Evolutionary conservation across 2,329 filamentous ascomycete genomes (phyloP).

Genomic region (Thielaviopsis musarum): DNA sequence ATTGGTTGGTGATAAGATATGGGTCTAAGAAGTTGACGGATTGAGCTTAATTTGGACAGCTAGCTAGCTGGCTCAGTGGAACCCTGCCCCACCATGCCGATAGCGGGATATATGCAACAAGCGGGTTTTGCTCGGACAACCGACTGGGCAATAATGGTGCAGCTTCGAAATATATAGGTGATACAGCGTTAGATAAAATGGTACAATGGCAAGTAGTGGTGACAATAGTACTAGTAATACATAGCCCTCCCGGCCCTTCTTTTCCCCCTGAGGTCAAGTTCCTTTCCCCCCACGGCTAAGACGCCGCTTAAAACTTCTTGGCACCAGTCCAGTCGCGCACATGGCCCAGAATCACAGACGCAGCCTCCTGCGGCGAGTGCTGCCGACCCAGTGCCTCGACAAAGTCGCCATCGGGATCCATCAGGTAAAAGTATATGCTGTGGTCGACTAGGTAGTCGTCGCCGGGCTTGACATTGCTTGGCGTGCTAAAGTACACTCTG

Average conservation of each 20-base stretch:
- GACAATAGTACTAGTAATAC: conserved; percentile 4
- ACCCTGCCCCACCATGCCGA: neutral
- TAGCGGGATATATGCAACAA: conserved; percentile 3
- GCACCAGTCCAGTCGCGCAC: conserved; percentile 44
- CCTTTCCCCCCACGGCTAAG: neutral
- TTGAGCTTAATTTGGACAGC: neutral
- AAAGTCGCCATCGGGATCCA: conserved; percentile 97
- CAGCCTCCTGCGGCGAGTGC: conserved; percentile 75
- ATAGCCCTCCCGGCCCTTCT: neutral
- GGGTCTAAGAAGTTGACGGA: neutral
- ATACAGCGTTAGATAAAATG: neutral
- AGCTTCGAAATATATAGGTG: neutral
- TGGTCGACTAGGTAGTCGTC: conserved; percentile 97
- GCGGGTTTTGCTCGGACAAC: neutral
- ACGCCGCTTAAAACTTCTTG: conserved; percentile 14
- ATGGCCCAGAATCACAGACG: conserved; percentile 70
- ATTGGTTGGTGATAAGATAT: neutral
- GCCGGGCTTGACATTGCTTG: conserved; percentile 70
- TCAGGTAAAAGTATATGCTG: conserved; percentile 98
- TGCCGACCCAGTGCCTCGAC: conserved; percentile 92
- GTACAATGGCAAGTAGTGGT: neutral
- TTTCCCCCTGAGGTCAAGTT: neutral
- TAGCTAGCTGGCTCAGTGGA: neutral
- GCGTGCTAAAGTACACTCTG: conserved; percentile 92
- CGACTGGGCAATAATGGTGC: neutral